These are phyloP conservation scores for Coccomyxa sp. DNA, from an alignment of 139 green algal genomes.

Conservation along the genomic window DNA sequence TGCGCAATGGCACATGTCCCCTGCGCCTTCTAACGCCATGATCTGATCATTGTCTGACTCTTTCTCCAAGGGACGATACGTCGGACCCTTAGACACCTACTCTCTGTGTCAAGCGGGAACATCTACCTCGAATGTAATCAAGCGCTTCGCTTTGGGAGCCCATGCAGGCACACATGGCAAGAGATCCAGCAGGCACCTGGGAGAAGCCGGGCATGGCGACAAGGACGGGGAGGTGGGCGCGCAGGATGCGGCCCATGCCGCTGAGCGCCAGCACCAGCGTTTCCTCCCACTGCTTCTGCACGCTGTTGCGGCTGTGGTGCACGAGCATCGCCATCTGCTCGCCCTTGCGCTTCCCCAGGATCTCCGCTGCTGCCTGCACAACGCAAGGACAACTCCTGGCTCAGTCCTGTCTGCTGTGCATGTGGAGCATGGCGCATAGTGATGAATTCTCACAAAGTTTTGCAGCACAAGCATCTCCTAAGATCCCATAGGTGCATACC, in stretches of 20 bases:
- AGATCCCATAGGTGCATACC: too few relatives aligned
- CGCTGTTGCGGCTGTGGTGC: constrained; percentile 92
- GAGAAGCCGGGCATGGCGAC: constrained; percentile 34
- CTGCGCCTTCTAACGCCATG: too few relatives aligned
- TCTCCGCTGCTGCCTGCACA: constrained; percentile 47
- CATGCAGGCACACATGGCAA: too few relatives aligned
- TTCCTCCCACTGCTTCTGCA: constrained; percentile 95
- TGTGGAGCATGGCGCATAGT: not conserved
- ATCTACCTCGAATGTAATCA: too few relatives aligned
- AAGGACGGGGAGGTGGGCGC: constrained; percentile 67
- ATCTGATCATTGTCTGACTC: too few relatives aligned
- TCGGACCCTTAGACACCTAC: too few relatives aligned
- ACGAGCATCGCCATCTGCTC: constrained; percentile 78
- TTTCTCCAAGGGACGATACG: too few relatives aligned
- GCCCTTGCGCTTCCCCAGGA: constrained; percentile 71
- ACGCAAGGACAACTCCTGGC: not conserved
- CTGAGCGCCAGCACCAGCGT: constrained; percentile 82
- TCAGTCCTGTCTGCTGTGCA: not conserved
- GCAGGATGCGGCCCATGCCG: constrained; percentile 78
- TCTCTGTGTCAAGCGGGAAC: too few relatives aligned
- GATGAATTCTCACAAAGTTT: constrained; percentile 5
- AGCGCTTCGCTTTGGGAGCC: too few relatives aligned
- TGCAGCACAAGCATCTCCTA: too few relatives aligned
- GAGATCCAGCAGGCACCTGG: too few relatives aligned
- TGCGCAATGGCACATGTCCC: too few relatives aligned